These are phyloP conservation scores for Lentinus brumalis DNA, from an alignment of 768 basidiomycete species.

Conservation along the genomic window DNA sequence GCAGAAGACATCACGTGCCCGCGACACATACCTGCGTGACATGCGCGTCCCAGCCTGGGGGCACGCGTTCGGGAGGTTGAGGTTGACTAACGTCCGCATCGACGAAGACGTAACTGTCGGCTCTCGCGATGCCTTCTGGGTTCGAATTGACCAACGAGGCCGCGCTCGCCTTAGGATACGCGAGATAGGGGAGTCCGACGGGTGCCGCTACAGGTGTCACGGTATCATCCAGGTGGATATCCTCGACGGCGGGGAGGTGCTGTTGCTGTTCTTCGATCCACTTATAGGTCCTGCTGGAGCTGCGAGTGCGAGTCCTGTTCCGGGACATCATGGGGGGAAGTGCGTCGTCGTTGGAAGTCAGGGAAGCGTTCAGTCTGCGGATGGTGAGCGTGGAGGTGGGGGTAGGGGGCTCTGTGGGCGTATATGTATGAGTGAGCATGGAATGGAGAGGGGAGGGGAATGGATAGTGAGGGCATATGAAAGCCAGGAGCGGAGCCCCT, in stretches of 20 bases:
- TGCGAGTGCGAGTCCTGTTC: constrained; percentile 24
- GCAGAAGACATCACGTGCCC: constrained; percentile 24
- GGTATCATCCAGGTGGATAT: constrained; percentile 24
- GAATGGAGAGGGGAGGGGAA: not conserved
- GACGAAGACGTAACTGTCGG: constrained; percentile 45
- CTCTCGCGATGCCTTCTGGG: constrained; percentile 36
- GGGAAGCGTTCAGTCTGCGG: constrained; percentile 7
- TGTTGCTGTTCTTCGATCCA: constrained; percentile 47
- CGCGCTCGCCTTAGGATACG: constrained; percentile 39
- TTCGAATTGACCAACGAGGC: constrained; percentile 30
- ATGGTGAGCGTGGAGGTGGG: constrained; percentile 18
- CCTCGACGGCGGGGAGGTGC: constrained; percentile 21
- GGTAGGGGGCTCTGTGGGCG: constrained; percentile 16
- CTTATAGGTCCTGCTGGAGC: constrained; percentile 43
- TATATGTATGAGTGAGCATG: not conserved
- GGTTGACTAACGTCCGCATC: constrained; percentile 32
- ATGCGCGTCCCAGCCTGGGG: constrained; percentile 26
- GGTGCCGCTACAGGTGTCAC: constrained; percentile 25
- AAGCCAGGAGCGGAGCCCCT: not conserved
- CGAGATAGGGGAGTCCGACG: constrained; percentile 42
- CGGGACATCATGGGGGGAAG: constrained; percentile 10
- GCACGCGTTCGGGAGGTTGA: constrained; percentile 21
- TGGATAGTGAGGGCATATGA: not conserved
- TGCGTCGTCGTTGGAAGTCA: constrained; percentile 14
- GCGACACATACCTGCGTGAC: constrained; percentile 30